Conservation (phyloP, 441 rosid genomes). For the Eugenia klotzschiana region DNA sequence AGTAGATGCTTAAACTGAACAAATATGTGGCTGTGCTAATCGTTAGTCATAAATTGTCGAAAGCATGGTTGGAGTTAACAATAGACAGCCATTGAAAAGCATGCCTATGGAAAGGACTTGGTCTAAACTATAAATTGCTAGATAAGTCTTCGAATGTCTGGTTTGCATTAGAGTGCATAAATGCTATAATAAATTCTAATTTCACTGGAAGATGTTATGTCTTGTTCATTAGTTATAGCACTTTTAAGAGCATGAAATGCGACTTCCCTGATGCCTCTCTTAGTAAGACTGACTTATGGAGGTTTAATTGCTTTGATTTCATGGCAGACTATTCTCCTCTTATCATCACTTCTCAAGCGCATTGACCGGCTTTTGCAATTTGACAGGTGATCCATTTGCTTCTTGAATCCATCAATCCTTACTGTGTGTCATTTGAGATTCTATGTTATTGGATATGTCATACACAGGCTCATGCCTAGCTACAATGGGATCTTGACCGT, state of each 20-base stretch:
- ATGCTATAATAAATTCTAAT: not conserved
- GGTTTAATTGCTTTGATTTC: slow-evolving; percentile 7
- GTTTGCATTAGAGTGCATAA: not conserved
- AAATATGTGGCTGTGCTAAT: not conserved
- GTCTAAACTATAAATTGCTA: not conserved
- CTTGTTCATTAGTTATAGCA: not conserved
- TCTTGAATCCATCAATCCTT: slow-evolving; percentile 1
- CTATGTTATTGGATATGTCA: slow-evolving; percentile 4
- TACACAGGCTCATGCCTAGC: slow-evolving; percentile 83
- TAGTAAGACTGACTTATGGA: not conserved
- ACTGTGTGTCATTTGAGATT: slow-evolving; percentile 2
- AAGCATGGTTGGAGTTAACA: not conserved
- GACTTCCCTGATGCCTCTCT: not conserved
- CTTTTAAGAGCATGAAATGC: not conserved
- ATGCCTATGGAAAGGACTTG: not conserved
- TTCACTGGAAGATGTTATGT: not conserved
- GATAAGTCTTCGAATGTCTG: not conserved
- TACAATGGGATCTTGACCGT: slow-evolving; percentile 83
- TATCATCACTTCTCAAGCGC: slow-evolving; percentile 92
- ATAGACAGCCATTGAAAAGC: not conserved
- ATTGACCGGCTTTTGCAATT: slow-evolving; percentile 89
- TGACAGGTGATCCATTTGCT: slow-evolving; percentile 51
- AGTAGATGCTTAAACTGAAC: not conserved
- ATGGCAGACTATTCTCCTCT: slow-evolving; percentile 62
- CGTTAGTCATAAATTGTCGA: not conserved